A percentile compares a stretch with the other conserved stretches of the same genome.
These are phyloP conservation scores for Cladosporium phlei DNA, from an alignment of 2,329 filamentous ascomycete species.

Conservation along the genomic window DNA sequence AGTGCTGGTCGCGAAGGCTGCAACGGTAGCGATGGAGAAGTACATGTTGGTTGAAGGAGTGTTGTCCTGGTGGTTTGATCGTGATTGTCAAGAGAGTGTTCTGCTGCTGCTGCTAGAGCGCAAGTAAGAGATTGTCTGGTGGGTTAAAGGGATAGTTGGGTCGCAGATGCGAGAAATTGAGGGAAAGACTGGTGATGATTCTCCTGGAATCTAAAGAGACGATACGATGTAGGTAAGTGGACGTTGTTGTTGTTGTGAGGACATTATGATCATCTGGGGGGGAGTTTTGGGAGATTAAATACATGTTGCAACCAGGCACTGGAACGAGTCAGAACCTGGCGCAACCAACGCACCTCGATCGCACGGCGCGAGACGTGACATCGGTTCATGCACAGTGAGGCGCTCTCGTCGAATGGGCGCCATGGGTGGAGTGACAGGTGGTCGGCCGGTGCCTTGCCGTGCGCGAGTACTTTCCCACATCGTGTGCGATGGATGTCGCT, in stretches of 20 bases:
- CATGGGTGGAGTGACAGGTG: slow-evolving; percentile 5
- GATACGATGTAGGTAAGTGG: neutral
- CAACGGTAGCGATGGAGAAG: slow-evolving; percentile 16
- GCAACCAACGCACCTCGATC: slow-evolving; percentile 9
- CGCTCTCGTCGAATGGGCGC: slow-evolving; percentile 8
- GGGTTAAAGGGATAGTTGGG: slow-evolving; percentile 3
- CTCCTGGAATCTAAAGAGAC: slow-evolving; percentile 12
- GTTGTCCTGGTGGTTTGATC: neutral
- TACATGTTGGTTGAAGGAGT: slow-evolving; percentile 15
- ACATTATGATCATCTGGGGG: neutral
- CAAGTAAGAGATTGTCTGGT: slow-evolving; percentile 8
- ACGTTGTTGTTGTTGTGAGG: neutral
- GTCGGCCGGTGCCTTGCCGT: slow-evolving; percentile 2
- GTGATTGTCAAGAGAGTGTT: slow-evolving; percentile 9
- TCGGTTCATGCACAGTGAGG: slow-evolving; percentile 5
- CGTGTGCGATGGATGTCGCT: slow-evolving; percentile 6
- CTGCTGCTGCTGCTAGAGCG: slow-evolving; percentile 6
- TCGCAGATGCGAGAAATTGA: slow-evolving; percentile 12
- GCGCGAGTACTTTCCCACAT: slow-evolving; percentile 8
- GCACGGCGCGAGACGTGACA: slow-evolving; percentile 13
- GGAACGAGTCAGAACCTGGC: neutral
- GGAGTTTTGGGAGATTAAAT: slow-evolving; percentile 4
- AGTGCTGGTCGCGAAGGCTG: slow-evolving; percentile 19
- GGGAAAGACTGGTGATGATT: slow-evolving; percentile 12
- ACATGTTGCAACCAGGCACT: slow-evolving; percentile 5